Evolutionary conservation across 768 basidiomycete genomes (phyloP), one percentile per base, ranked within the genome.

Genomic region (Kwoniella bestiolae): DNA sequence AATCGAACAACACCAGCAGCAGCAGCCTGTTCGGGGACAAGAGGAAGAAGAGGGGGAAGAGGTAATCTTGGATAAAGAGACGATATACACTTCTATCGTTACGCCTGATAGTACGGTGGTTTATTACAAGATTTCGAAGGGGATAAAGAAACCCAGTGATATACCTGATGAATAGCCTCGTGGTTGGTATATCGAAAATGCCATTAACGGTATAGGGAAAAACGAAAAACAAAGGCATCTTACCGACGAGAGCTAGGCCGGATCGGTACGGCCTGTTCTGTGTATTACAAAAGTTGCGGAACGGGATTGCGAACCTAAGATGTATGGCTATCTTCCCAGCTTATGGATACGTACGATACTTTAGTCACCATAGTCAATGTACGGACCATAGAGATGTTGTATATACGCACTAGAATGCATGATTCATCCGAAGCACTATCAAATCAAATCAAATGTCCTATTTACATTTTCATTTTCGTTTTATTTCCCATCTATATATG

Each of bases 111-210:
- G 75, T 3, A 78, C 78, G 1, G 75, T 79, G 0, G 79, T 80
- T 0, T 80, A 80, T 60, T 80, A 80, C 60, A 79, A 77, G 56
- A 57, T 80, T 9, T 67, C 70, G 8, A 78, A 76, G 57, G 79
- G 79, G 5, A 79, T 80, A 61, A 79, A 79, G 66, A 80, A 80
- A 56, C 79, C 79, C 6, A 71, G 72, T 35, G 79, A 80, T 69
- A 73, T 80, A 29, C 79, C 79, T 7, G 79, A 80, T 63, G 79
- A 80, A 63, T 79, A 64, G 57, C 21, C 14, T 31, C 5, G 38
- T 26, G 47, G 8, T 41, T 41, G 38, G 38, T 8, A 18, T 41
- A 18, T 41, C 18, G n/a, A n/a, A n/a, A n/a, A n/a, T n/a, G n/a
- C n/a, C n/a, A n/a, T n/a, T n/a, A n/a, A n/a, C n/a, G n/a, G n/a